phyloP scores from a whole-genome alignment of 2,329 filamentous ascomycete species.

The Fusarium illudens region DNA sequence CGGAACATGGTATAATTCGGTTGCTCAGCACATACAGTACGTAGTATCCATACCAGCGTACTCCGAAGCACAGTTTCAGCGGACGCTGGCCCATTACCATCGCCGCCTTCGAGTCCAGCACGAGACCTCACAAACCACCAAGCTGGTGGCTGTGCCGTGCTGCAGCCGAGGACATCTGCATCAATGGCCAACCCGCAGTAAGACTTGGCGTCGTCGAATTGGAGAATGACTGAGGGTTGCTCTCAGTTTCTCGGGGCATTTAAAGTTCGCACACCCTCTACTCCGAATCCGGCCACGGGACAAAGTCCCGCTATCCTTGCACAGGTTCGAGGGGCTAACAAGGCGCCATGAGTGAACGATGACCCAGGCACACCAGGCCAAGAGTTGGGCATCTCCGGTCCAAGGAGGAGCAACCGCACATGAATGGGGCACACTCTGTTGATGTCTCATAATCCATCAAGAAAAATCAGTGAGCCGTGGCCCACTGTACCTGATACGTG shows the following conservation, averaged over 20 bases:
- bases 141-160: conserved; percentile 1
- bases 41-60: not conserved
- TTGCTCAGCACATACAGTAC: not conserved
- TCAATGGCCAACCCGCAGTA: not conserved
- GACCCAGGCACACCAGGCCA: not conserved
- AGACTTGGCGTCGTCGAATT: conserved; percentile 1
- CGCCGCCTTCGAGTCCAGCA: not conserved
- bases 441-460: not conserved
- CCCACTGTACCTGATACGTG: not conserved
- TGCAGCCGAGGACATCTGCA: conserved; percentile 4
- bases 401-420: not conserved
- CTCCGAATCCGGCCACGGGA: not conserved
- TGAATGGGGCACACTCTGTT: not conserved
- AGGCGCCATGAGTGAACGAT: conserved; percentile 8
- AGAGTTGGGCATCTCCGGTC: not conserved
- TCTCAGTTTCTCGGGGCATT: not conserved
- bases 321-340: not conserved
- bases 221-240: not conserved
- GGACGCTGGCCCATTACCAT: not conserved
- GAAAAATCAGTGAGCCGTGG: not conserved
- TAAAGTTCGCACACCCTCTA: not conserved
- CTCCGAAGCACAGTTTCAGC: not conserved
- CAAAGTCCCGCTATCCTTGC: not conserved
- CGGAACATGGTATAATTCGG: not conserved
- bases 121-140: not conserved